Percentiles rank a stretch among this genome's conserved stretches.
phyloP scores from a whole-genome alignment of 2,329 filamentous ascomycete genomes.

The Camillea tinctor region DNA sequence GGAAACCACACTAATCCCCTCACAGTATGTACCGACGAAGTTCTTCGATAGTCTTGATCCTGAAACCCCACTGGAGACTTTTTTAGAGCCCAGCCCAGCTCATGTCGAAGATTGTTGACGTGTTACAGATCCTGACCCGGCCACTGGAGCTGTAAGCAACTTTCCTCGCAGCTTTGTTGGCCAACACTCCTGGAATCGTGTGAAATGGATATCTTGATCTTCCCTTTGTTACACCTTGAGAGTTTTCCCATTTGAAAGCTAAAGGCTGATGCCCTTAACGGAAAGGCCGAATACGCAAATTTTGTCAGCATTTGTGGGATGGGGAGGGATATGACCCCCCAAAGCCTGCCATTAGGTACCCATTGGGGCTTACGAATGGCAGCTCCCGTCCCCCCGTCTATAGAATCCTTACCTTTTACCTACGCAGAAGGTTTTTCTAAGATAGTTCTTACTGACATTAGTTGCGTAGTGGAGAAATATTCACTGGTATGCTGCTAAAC shows the following conservation, averaged over 20 bases:
- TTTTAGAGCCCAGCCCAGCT: not conserved
- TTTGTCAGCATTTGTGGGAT: not conserved
- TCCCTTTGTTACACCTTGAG: not conserved
- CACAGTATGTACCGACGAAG: conserved; percentile 21
- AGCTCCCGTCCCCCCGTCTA: not conserved
- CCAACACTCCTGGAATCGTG: not conserved
- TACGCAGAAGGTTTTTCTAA: not conserved
- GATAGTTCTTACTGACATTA: not conserved
- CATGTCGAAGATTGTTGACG: not conserved
- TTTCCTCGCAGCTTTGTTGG: not conserved
- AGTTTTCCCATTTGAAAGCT: not conserved
- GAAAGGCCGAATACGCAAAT: not conserved
- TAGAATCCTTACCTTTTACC: not conserved
- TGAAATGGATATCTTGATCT: not conserved
- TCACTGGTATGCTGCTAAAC: conserved; percentile 28
- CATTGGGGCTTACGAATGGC: not conserved
- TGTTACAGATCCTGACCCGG: conserved; percentile 30
- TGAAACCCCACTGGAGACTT: not conserved
- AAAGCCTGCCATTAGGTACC: not conserved
- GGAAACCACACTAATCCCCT: not conserved
- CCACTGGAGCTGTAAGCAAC: conserved; percentile 22
- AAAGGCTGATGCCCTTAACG: not conserved
- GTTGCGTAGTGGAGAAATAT: conserved; percentile 19
- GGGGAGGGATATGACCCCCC: not conserved
- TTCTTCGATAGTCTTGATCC: not conserved